Evolutionary conservation across 371 early-diverging fungal genomes (phyloP).

Genomic region (Nematocida ausubeli): DNA sequence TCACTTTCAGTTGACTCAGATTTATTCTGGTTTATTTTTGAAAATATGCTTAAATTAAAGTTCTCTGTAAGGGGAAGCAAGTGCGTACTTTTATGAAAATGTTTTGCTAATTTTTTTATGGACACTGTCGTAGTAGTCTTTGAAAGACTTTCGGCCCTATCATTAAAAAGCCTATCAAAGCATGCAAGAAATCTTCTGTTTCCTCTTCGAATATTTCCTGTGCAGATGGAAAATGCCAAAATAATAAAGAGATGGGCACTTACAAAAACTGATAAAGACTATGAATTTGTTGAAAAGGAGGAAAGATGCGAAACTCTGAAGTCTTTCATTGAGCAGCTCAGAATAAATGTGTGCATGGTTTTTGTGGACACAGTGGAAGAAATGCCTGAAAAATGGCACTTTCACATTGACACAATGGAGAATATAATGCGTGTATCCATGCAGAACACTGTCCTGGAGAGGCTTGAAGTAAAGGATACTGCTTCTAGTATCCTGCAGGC

Average conservation of each 20-base stretch:
- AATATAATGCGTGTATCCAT: background rate
- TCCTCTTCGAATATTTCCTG: constrained; percentile 36
- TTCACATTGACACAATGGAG: background rate
- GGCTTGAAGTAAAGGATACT: background rate
- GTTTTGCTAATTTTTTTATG: constrained; percentile 24
- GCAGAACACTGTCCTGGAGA: background rate
- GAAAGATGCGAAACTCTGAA: constrained; percentile 7
- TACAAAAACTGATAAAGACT: constrained; percentile 4
- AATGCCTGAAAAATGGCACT: background rate
- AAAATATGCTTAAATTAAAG: too few species aligned
- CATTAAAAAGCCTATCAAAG: constrained; percentile 7
- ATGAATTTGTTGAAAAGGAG: constrained; percentile 29
- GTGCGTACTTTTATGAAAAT: background rate
- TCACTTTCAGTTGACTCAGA: too few species aligned
- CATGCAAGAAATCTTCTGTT: background rate
- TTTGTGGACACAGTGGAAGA: constrained; percentile 4
- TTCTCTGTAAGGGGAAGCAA: too few species aligned
- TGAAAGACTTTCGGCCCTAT: background rate
- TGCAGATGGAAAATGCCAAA: constrained; percentile 24
- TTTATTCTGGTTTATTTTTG: too few species aligned
- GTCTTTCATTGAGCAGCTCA: constrained; percentile 13
- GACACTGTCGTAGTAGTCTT: constrained; percentile 38
- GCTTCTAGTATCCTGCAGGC: background rate
- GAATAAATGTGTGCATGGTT: constrained; percentile 22
- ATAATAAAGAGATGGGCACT: constrained; percentile 41